Percentiles rank a stretch among this genome's conserved stretches.
Conservation (phyloP, 2,329 filamentous ascomycete genomes). For the Claviceps purpurea region DNA sequence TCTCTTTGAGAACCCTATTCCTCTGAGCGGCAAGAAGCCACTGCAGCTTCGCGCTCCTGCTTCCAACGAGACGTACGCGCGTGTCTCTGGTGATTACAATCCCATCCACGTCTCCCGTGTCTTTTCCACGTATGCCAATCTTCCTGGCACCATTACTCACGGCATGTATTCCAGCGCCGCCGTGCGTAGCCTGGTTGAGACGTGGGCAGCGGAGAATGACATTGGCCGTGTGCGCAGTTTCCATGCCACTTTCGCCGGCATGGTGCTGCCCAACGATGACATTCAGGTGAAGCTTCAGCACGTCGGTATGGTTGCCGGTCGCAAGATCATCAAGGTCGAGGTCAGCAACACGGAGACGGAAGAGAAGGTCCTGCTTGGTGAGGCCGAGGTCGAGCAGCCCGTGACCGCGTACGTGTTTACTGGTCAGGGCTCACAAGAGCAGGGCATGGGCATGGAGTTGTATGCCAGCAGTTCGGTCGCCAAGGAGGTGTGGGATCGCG, state of each 20-base stretch:
- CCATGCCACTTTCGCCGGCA: conserved; percentile 91
- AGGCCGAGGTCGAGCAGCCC: conserved; percentile 95
- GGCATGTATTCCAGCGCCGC: conserved; percentile 99
- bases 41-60: conserved; percentile 81
- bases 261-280: conserved; percentile 94
- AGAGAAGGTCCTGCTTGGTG: conserved; percentile 88
- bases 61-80: conserved; percentile 95
- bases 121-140: conserved; percentile 88
- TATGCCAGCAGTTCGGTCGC: conserved; percentile 89
- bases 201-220: conserved; percentile 98
- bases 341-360: conserved; percentile 90
- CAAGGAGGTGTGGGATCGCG: conserved; percentile 94
- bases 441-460: conserved; percentile 99
- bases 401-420: conserved; percentile 97
- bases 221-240: conserved; percentile 94
- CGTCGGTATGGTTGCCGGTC: conserved; percentile 91
- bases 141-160: conserved; percentile 95
- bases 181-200: conserved; percentile 91
- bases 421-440: conserved; percentile 94
- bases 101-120: conserved; percentile 96
- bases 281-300: conserved; percentile 93
- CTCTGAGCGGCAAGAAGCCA: conserved; percentile 81
- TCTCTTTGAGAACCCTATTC: conserved; percentile 94
- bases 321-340: conserved; percentile 99
- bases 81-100: conserved; percentile 96